These are phyloP conservation scores for Backusella tarrabulga DNA, from an alignment of 192 early-diverging fungal species.

Conservation along the genomic window DNA sequence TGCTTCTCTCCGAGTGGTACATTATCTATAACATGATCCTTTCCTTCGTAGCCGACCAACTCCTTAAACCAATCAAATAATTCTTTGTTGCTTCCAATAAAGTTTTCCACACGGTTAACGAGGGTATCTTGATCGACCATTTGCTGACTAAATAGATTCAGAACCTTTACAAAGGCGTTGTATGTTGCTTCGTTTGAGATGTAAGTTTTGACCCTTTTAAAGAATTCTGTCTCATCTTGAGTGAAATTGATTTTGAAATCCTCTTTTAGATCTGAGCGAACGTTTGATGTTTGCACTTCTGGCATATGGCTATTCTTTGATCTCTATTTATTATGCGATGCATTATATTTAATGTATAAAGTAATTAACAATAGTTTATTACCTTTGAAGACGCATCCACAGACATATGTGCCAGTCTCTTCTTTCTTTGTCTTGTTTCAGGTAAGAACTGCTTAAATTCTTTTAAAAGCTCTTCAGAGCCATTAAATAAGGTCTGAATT, in stretches of 20 bases:
- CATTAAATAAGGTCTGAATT: constrained; percentile 84
- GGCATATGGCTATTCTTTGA: not conserved
- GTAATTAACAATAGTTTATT: not conserved
- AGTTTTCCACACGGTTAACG: constrained; percentile 86
- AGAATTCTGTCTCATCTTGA: constrained; percentile 88
- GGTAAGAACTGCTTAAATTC: constrained; percentile 99
- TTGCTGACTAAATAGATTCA: constrained; percentile 93
- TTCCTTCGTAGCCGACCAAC: constrained; percentile 80
- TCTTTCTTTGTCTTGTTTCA: constrained; percentile 43
- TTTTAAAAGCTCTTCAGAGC: constrained; percentile 88
- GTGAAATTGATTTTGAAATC: constrained; percentile 32
- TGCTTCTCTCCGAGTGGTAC: constrained; percentile 47
- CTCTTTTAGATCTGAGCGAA: not conserved
- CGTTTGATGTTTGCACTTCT: constrained; percentile 12
- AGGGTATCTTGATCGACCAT: constrained; percentile 85
- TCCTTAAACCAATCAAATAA: constrained; percentile 94
- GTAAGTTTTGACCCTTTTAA: constrained; percentile 84
- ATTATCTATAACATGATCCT: constrained; percentile 65
- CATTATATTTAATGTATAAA: not conserved
- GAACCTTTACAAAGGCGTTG: constrained; percentile 93
- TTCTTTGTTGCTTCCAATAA: constrained; percentile 77
- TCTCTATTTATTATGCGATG: not conserved
- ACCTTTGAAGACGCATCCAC: not conserved
- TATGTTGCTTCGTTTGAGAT: constrained; percentile 86
- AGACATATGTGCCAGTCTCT: not conserved